Conservation (phyloP, 345 rosid genomes). For the Salix exigua region DNA sequence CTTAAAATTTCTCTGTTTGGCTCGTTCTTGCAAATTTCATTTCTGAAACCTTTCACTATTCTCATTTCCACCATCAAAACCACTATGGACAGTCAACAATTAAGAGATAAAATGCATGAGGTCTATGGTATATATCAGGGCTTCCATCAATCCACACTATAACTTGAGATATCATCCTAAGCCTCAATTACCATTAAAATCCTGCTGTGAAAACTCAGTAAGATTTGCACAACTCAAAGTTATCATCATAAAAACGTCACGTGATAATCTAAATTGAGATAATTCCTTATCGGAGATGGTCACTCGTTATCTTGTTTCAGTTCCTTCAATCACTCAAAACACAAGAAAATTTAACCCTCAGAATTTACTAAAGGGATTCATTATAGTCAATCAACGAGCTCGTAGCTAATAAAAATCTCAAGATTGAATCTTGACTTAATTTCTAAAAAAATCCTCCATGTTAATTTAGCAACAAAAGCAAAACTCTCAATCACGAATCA, state of each 20-base stretch:
- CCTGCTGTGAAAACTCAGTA: neutral
- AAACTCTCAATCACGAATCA: neutral
- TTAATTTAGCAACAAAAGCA: slow-evolving; percentile 1
- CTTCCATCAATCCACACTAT: neutral
- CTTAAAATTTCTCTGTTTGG: neutral
- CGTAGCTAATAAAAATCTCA: neutral
- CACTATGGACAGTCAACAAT: neutral
- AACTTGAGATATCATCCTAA: neutral
- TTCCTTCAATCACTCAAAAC: neutral
- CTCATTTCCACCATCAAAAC: neutral
- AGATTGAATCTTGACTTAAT: slow-evolving; percentile 11
- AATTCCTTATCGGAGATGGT: neutral
- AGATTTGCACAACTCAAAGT: neutral
- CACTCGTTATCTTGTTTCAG: neutral
- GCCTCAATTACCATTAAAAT: neutral
- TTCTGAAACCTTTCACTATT: neutral
- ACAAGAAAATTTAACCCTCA: neutral
- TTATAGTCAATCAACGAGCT: neutral
- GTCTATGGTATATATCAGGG: neutral
- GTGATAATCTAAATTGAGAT: neutral
- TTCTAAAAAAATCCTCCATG: neutral
- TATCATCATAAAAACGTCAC: neutral
- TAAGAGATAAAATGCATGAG: neutral
- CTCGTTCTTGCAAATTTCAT: neutral
- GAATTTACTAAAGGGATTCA: neutral